Percentiles rank a stretch among this genome's conserved stretches.
Evolutionary conservation across 371 early-diverging fungal species (phyloP).

Genomic region (Haplosporangium sp.): DNA sequence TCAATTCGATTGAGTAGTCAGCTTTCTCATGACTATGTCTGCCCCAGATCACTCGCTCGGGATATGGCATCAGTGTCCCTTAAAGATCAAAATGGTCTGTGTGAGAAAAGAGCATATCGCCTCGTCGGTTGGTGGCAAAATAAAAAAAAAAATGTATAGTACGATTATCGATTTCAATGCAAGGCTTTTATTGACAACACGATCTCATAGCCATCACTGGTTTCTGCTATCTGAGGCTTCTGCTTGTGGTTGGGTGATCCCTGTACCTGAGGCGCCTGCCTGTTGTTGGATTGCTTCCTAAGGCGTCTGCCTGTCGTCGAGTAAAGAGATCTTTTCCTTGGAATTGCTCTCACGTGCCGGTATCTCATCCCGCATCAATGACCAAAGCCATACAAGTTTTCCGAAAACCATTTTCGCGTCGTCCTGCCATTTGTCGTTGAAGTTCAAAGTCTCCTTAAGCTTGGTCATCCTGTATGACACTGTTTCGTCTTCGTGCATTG

Average conservation of each 20-base stretch:
- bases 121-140: conserved; percentile 7
- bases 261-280: no score
- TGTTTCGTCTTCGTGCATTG: conserved; percentile 8
- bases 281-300: no score
- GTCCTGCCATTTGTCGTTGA: conserved; percentile 12
- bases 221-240: no score
- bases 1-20: conserved; percentile 24
- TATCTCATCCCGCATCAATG: conserved; percentile 23
- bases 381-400: conserved; percentile 31
- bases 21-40: conserved; percentile 31
- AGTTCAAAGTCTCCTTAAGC: conserved; percentile 6
- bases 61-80: conserved; percentile 18
- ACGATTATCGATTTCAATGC: no score
- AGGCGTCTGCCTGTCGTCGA: not conserved
- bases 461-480: conserved; percentile 17
- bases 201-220: no score
- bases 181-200: no score
- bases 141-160: no score
- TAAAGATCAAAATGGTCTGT: conserved; percentile 26
- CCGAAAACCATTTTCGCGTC: conserved; percentile 12
- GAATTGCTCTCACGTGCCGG: conserved; percentile 6
- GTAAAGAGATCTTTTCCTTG: conserved; percentile 1
- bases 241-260: no score
- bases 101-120: conserved; percentile 35
- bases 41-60: conserved; percentile 21